Evolutionary conservation across 169 alveolate genomes (phyloP).

Genomic region (Toxoplasma gondii): DNA sequence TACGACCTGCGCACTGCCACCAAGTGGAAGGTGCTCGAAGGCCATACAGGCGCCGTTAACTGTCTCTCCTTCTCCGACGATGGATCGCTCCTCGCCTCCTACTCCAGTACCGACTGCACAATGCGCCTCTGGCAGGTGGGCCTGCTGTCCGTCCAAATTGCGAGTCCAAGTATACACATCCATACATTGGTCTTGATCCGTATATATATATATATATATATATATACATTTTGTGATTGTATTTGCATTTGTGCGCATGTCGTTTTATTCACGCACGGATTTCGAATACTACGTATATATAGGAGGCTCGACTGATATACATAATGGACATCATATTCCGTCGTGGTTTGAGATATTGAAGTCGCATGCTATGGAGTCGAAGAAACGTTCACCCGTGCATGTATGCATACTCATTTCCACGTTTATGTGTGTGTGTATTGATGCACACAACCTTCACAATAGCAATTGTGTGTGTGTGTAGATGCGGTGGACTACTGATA

Average conservation of each 20-base stretch:
- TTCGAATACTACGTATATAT: too few relatives aligned
- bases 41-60: slow-evolving; percentile 66
- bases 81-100: slow-evolving; percentile 18
- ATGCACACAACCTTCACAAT: too few relatives aligned
- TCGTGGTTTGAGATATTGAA: too few relatives aligned
- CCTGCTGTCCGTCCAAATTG: not conserved
- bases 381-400: too few relatives aligned
- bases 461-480: too few relatives aligned
- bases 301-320: too few relatives aligned
- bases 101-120: not conserved
- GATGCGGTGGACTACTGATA: too few relatives aligned
- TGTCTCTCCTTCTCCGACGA: slow-evolving; percentile 23
- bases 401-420: too few relatives aligned
- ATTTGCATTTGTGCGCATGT: not conserved
- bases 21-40: slow-evolving; percentile 74
- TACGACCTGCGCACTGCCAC: slow-evolving; percentile 79
- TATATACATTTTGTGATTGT: not conserved
- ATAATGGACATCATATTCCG: too few relatives aligned
- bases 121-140: slow-evolving; percentile 31
- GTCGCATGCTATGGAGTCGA: too few relatives aligned
- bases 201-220: not conserved
- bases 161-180: not conserved
- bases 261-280: too few relatives aligned
- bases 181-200: not conserved
- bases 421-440: too few relatives aligned